phyloP scores from a whole-genome alignment of 768 basidiomycete species.

The Calocera viscosa region DNA sequence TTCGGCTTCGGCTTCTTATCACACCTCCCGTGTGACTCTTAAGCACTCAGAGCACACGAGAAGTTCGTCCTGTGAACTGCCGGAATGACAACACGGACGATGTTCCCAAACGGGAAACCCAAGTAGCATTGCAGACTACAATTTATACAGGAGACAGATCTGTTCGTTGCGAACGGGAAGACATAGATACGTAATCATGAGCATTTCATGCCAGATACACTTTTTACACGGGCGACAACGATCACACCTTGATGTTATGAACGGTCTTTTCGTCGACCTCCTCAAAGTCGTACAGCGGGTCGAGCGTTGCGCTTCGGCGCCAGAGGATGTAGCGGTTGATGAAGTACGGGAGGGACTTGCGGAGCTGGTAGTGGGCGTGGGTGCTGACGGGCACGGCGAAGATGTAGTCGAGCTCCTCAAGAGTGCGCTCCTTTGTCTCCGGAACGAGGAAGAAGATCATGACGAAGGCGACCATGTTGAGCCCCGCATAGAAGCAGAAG shows the following conservation, averaged over 20 bases:
- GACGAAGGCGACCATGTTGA: slow-evolving; percentile 20
- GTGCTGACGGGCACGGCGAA: slow-evolving; percentile 23
- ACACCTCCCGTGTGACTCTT: too few species aligned
- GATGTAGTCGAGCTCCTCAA: slow-evolving; percentile 26
- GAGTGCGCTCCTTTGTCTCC: slow-evolving; percentile 23
- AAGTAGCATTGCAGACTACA: background rate
- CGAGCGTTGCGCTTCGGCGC: slow-evolving; percentile 30
- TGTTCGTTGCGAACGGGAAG: background rate
- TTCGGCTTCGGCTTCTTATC: too few species aligned
- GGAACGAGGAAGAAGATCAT: slow-evolving; percentile 16
- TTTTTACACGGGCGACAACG: background rate
- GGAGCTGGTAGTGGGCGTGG: slow-evolving; percentile 19
- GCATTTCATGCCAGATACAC: background rate
- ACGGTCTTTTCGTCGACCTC: slow-evolving; percentile 15
- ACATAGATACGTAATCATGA: background rate
- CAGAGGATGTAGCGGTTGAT: slow-evolving; percentile 13
- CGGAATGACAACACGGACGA: too few species aligned
- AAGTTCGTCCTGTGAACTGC: too few species aligned
- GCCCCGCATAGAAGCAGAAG: slow-evolving; percentile 20
- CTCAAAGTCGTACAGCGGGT: slow-evolving; percentile 42
- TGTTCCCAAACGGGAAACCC: background rate
- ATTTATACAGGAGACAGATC: background rate
- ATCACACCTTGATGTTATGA: background rate
- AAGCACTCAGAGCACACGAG: too few species aligned
- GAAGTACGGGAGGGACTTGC: slow-evolving; percentile 16